phyloP scores from a whole-genome alignment of 768 basidiomycete genomes.

The Piloderma croceum region DNA sequence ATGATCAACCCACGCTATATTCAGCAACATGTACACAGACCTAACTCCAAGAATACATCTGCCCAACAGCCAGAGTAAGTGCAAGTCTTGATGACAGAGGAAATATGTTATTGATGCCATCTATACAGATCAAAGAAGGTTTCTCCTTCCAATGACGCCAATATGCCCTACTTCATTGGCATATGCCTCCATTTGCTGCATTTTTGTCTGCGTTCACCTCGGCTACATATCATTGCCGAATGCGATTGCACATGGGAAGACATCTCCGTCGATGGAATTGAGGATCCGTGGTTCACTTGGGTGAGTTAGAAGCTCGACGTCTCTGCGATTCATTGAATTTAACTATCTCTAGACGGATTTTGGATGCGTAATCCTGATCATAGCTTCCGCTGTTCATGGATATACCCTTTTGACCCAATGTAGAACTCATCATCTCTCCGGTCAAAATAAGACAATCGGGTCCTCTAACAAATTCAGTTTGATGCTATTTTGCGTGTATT shows the following conservation, averaged over 20 bases:
- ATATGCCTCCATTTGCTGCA: slow-evolving; percentile 62
- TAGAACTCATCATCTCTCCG: slow-evolving; percentile 61
- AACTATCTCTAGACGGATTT: slow-evolving; percentile 46
- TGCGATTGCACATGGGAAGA: slow-evolving; percentile 76
- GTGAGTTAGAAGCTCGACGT: slow-evolving; percentile 34
- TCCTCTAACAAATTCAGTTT: slow-evolving; percentile 68
- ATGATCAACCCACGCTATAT: too few species aligned
- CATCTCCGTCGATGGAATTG: slow-evolving; percentile 62
- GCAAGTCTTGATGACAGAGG: too few species aligned
- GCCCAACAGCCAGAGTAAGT: too few species aligned
- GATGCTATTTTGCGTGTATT: slow-evolving; percentile 68
- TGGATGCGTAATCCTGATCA: slow-evolving; percentile 54
- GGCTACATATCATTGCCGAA: slow-evolving; percentile 50
- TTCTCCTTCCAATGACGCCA: too few species aligned
- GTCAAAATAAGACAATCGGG: slow-evolving; percentile 55
- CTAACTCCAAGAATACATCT: too few species aligned
- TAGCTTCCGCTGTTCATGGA: slow-evolving; percentile 52
- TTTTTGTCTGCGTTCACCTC: slow-evolving; percentile 55
- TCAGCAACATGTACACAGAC: too few species aligned
- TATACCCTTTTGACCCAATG: slow-evolving; percentile 64
- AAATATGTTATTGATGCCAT: too few species aligned
- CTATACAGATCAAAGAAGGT: too few species aligned
- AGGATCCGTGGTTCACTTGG: slow-evolving; percentile 75
- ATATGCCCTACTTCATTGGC: slow-evolving; percentile 61
- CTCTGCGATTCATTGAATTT: too few species aligned